Evolutionary conservation across 2,329 filamentous ascomycete genomes (phyloP), one percentile per base, ranked within the genome.

Genomic region (Stagonosporopsis chrysanthemi): DNA sequence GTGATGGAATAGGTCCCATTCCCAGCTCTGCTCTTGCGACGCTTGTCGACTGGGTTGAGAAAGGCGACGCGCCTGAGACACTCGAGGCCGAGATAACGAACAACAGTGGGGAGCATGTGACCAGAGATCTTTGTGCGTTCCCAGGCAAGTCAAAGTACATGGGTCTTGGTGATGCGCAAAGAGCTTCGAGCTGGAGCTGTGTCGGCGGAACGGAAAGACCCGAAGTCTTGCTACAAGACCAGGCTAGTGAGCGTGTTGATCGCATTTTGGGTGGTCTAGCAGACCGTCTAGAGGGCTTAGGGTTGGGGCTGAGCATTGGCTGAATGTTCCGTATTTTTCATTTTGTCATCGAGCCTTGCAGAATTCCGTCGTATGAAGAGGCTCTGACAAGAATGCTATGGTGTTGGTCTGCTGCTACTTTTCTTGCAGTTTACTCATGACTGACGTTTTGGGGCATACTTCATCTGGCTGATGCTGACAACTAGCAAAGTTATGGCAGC

Each of bases 31-130:
- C 50, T 2, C 62, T 74, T 6, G 47, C 44, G 2, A 57, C 60
- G 5, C 47, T 75, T 6, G 60, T 72, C 7, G 62, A 65, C 7
- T 75, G 71, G 72, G 71, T 74, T 1, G 72, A 74, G 51, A 46
- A 65, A 4, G 64, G 56, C 26, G 60, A 63, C 17, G 61, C 65
- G 22, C 72, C 72, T 3, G 65, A 66, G 40, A 60, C 48, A 11
- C 46, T 73, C 23, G 66, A 66, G 17, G 66, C 68, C 4, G 58
- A 60, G 5, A 67, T 56, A 8, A 48, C 50, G 2, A 58, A 63
- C 41, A 43, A 45, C 2, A 44, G 61, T 9, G 65, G 64, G 7
- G 64, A 69, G 8, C 31, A 63, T 12, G 61, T 69, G 6, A 63
- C 66, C 2, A 55, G 60, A 23, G 60, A 68, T 2, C 47, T 71